Base-by-base conservation (phyloP, 805 yeast genomes). In the Candida insectalens region DNA sequence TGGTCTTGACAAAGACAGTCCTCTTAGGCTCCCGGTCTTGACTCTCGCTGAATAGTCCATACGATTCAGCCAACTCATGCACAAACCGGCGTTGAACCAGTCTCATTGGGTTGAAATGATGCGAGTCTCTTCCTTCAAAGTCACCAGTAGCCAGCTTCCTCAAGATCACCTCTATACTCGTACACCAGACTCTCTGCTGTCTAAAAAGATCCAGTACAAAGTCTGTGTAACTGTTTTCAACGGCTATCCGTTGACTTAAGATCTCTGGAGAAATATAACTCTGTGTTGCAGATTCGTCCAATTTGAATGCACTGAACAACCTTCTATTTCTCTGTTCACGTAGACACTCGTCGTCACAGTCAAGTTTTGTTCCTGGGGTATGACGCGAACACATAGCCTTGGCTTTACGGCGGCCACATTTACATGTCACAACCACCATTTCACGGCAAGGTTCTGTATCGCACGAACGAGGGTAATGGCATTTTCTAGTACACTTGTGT, bases 11-110 rank as follows among this genome's bases (percentile, higher is more conserved):
- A 42, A 71, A 76, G 1, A 85, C 89, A 8, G 80, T 71, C 39
- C 95, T 56, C 34, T 72, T 64, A 0, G 95, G 95, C 43, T 84
- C 95, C 3, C 71, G 72, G 53, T 83, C 95, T 40, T 83, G 92
- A 2, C 88, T 71, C 46, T 82, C 87, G 0, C 80, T 63, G 44
- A 70, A 75, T 9, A 84, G 46, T 9, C 67, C 61, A 50, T 62
- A 84, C 0, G 73, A 55, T 18, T 64, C 71, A 0, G 87, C 78
- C 27, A 87, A 47, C 33, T 74, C 75, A 47, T 77, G 89, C 18
- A 87, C 57, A 48, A 85, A 84, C 40, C 62, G 62, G 30, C 96
- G 62, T 51, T 83, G 89, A 4, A 74, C 69, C 10, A 63, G 51
- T 33, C 60, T 66, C 94, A 87, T 83, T 13, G 89, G 79, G 13